Evolutionary conservation across 2,329 filamentous ascomycete species (phyloP), one percentile per base, ranked within the genome.

Genomic region (Cladosporium sp.): DNA sequence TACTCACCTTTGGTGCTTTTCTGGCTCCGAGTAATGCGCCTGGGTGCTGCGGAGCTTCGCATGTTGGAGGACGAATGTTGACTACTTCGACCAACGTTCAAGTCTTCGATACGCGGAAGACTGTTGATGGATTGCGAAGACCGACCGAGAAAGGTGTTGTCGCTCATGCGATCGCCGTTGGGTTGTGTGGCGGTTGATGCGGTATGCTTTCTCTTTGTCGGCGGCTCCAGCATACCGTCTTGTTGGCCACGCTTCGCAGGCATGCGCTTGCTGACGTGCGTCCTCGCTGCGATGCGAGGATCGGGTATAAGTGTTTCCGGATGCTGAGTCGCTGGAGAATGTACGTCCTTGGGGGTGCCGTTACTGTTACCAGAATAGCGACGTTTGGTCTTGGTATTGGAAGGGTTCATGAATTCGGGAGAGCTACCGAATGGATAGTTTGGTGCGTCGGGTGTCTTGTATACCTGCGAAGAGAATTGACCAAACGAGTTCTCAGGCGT

Each of bases 41-140:
- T 25, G 15, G 55, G 34, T 4, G n/a, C 13, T 24, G 32, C 55
- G n/a, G 45, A 50, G 9, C n/a, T 35, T 5, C 55, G 24, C 55
- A 50, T 40, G 19, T 28, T 37, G 12, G 45, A 51, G 2, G 35
- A 15, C 4, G 28, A 19, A 7, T 10, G 12, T 7, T 42, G 22
- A 3, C 25, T 19, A 2, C 19, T 32, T 2, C 45, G 55, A 24
- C 17, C 47, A 9, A 13, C 15, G 19, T 22, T 36, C 19, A 45
- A 12, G 8, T 36, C 20, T 8, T 42, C 36, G 17, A 57, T 44
- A n/a, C 55, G 45, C 12, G 55, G 55, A 4, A 57, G 17, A 5
- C 44, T 25, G 12, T 34, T 57, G 55, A 57, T 37, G 28, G 55
- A 57, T 20, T 57, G 55, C 12, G 55, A 57, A 7, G 47, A 57